phyloP scores from a whole-genome alignment of 768 basidiomycete species.

The Lyophyllum shimeji region DNA sequence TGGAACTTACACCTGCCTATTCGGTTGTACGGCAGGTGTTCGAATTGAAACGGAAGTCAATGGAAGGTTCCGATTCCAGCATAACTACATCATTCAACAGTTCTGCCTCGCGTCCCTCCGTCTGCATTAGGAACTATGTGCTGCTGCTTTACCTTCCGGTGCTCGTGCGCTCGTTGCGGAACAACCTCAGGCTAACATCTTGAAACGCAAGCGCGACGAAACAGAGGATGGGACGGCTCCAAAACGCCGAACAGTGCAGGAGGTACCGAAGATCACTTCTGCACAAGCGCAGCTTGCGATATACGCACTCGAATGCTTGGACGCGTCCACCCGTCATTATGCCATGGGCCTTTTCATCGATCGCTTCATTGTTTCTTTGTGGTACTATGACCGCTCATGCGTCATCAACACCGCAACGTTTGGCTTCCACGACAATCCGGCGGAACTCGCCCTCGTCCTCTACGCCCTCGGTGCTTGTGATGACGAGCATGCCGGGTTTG shows the following conservation, averaged over 20 bases:
- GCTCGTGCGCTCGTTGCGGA: neutral
- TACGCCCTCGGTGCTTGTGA: constrained; percentile 8
- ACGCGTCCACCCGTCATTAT: constrained; percentile 15
- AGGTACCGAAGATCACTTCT: neutral
- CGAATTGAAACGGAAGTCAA: neutral
- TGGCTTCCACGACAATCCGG: constrained; percentile 16
- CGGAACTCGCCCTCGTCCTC: constrained; percentile 20
- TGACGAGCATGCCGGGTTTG: constrained; percentile 14
- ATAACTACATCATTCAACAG: neutral
- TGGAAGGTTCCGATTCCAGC: neutral
- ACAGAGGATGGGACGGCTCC: neutral
- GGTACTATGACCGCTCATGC: constrained; percentile 27
- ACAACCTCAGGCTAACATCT: neutral
- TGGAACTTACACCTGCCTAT: neutral
- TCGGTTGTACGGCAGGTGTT: neutral
- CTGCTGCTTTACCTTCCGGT: neutral
- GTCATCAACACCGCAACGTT: constrained; percentile 17
- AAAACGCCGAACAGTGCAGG: neutral
- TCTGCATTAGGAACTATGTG: neutral
- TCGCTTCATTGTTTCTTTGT: constrained; percentile 17
- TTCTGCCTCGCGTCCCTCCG: neutral
- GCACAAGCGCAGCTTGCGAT: neutral
- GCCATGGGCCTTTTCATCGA: constrained; percentile 22
- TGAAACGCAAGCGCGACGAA: neutral
- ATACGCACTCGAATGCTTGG: constrained; percentile 8